phyloP scores from a whole-genome alignment of 2,329 filamentous ascomycete species.

The Fusarium keratoplasticum region DNA sequence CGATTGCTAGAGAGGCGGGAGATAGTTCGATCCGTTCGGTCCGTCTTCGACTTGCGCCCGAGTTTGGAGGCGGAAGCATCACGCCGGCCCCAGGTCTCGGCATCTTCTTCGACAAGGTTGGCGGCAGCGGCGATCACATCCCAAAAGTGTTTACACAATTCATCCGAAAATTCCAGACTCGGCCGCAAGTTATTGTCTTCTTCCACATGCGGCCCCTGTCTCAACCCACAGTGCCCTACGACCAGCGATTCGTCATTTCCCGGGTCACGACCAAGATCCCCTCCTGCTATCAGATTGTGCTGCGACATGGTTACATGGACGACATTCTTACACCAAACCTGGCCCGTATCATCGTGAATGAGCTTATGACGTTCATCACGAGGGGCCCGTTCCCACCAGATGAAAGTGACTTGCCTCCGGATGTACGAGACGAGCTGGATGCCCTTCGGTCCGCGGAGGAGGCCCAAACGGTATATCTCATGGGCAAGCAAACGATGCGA shows the following conservation, averaged over 20 bases:
- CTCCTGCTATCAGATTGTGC: slow-evolving; percentile 75
- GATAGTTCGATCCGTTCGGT: slow-evolving; percentile 34
- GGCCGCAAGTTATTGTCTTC: slow-evolving; percentile 77
- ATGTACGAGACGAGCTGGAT: slow-evolving; percentile 54
- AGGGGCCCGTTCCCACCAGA: slow-evolving; percentile 46
- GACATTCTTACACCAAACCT: slow-evolving; percentile 75
- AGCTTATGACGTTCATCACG: slow-evolving; percentile 67
- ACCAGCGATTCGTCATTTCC: slow-evolving; percentile 61
- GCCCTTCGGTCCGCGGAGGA: slow-evolving; percentile 57
- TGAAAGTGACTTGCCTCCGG: slow-evolving; percentile 37
- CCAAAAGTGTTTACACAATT: slow-evolving; percentile 73
- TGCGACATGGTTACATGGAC: slow-evolving; percentile 80
- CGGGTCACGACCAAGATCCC: slow-evolving; percentile 59
- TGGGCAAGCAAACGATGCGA: slow-evolving; percentile 72
- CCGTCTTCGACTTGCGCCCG: slow-evolving; percentile 47
- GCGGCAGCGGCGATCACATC: slow-evolving; percentile 67
- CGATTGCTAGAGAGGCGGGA: slow-evolving; percentile 29
- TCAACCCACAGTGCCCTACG: slow-evolving; percentile 63
- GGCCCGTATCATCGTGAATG: slow-evolving; percentile 65
- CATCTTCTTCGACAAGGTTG: slow-evolving; percentile 84
- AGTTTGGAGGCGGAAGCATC: slow-evolving; percentile 56
- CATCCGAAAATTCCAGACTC: slow-evolving; percentile 74
- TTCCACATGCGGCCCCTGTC: slow-evolving; percentile 77
- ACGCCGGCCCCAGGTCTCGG: slow-evolving; percentile 69
- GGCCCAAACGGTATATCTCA: slow-evolving; percentile 65